Evolutionary conservation across 257 asterid genomes (phyloP), one percentile per base, ranked within the genome.

Genomic region (Lithospermum erythrorhizon): DNA sequence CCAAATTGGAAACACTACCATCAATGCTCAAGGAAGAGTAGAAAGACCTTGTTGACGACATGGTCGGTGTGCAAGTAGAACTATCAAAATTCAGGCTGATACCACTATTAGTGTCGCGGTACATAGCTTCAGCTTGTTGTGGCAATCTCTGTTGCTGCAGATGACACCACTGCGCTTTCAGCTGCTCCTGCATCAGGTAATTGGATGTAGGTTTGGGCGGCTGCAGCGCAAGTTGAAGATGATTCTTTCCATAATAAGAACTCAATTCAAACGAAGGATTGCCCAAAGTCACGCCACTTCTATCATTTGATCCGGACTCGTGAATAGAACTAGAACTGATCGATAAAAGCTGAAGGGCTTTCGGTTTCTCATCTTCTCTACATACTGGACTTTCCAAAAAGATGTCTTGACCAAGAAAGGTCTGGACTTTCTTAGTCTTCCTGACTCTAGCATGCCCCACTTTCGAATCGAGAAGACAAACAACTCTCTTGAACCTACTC

Each of bases 381-480:
- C 41, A 47, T 21, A 68, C 59, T 54, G 95, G 78, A 59, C 57
- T 74, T 59, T 90, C 97, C 48, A 90, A 62, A 25, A 85, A 75
- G 61, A 87, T 66, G 63, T 60, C 72, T 41, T 75, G 90, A 51
- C 94, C 90, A 5, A 82, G 65, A 65, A 77, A 82, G 55, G 78
- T 52, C 51, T 58, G 77, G 53, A 64, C 61, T 75, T 78, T 78
- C 66, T 66, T 81, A 68, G 66, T 54, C 62, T 75, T 90, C 72
- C 95, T 82, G 32, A 81, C 82, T 72, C 95, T 83, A 59, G 97
- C 97, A 80, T 87, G 97, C 21, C 97, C 96, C 48, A 81, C 55
- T 48, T 67, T 78, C 18, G 94, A 77, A 72, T 64, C 76, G 18
- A 90, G 87, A 56, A 82, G 83, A 59, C 91, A 80, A 49, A 78